Base-by-base conservation (phyloP, 495 filamentous ascomycete genomes). In the Xylaria intraflava region DNA sequence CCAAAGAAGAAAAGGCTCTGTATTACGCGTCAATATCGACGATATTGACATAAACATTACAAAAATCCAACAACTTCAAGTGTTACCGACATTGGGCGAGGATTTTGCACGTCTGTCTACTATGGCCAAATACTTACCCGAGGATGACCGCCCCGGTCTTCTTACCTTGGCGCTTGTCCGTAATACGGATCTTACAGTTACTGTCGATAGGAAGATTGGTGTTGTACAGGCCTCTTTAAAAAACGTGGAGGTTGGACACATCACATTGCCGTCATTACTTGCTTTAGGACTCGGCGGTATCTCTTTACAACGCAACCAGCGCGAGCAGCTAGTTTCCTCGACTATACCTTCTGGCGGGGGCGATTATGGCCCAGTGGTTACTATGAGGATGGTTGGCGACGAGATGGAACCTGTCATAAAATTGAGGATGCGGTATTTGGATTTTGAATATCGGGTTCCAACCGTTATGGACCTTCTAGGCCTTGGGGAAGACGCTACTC, bases 391-490 rank as follows among this genome's bases (percentile, higher is more conserved):
- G 68, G 85, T 99, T 47, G 88, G 88, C 0, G 90, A 96, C 65
- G 94, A 96, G 60, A 88, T 94, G 71, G 91, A 96, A 51, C 90
- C 94, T 0, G 84, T 89, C 11, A 71, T 95, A 49, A 95, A 91
- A 65, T 62, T 96, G 54, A 94, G 94, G 65, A 66, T 96, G 24
- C 83, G 85, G 67, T 88, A 91, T 56, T 48, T 95, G 11, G 83
- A 83, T 47, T 61, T 87, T 17, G 94, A 99, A 57, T 97, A 99
- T 67, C 83, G 83, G 7, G 83, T 96, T 10, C 77, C 88, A 2
- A 88, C 86, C 6, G 62, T 96, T 4, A 86, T 93, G 73, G 86
- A 87, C 39, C 72, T 94, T 12, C 76, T 94, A 31, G 84, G 81
- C 3, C 71, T 91, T 1, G 71, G 75, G 8, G 81, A 83, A n/a